Base-by-base conservation (phyloP, 2,329 filamentous ascomycete species). In the Epicoccum sorghinum region DNA sequence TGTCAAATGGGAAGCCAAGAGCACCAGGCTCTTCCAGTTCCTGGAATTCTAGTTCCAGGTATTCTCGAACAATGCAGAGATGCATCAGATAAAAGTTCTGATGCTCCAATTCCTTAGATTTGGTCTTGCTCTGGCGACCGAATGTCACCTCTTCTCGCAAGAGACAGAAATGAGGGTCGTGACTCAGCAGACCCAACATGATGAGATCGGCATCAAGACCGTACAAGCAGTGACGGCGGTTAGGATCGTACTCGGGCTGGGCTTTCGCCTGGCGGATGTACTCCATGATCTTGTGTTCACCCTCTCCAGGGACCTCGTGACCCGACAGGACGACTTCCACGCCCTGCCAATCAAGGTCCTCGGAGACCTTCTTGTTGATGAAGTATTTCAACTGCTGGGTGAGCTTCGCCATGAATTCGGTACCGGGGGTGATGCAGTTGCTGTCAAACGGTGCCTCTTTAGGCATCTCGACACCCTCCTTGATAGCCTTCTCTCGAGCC, bases 241-340 rank as follows among this genome's bases (percentile, higher is more conserved):
- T 98, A 44, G 91, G 85, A 74, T 96, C 88, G 76, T 99, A 99
- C 60, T 88, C 86, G 2, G 90, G 90, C 76, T 99, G 95, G 43
- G 93, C 92, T 81, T 98, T 98, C 59, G 95, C 91, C 76, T 96
- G 91, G 65, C 95, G 90, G 75, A 99, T 99, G 77, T 99, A 99
- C 77, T 99, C 96, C 95, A 99, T 99, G 77, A 99, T 96, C 80
- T 99, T 99, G 81, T 99, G 95, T 77, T 99, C 95, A 67, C 95
- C 95, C 78, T 99, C 96, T 67, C 95, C 95, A 6, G 95, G 95
- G 24, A 98, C 93, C 76, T 99, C 96, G 72, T 99, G 96, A 49
- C 96, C 95, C 5, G 95, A 99, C 55, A 99, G 83, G 47, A 99
- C 92, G 66, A 99, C 88, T 72, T 98, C 93, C 62, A 96, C 95